Percentiles rank a stretch among this genome's conserved stretches.
Evolutionary conservation across 225 moss, liverwort and hornwort species (phyloP).

Genomic region (Bryoerythrophyllum caledonicum): DNA sequence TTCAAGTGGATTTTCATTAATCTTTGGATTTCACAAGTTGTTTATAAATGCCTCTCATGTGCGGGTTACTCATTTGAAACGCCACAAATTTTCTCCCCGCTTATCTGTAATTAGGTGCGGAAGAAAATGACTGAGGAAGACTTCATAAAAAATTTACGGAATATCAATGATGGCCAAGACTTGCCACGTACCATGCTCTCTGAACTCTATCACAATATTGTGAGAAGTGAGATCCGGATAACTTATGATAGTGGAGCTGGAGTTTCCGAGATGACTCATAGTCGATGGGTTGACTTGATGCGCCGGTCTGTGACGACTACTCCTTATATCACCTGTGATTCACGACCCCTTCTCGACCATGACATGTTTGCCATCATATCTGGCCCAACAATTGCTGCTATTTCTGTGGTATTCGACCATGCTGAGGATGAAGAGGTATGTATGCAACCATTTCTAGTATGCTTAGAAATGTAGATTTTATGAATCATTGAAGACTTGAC

Average conservation of each 20-base stretch:
- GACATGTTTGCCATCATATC: conserved; percentile 99
- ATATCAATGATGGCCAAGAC: conserved; percentile 86
- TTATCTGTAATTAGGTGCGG: conserved; percentile 54
- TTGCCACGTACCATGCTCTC: conserved; percentile 86
- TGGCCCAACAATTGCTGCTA: conserved; percentile 98
- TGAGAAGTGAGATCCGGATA: conserved; percentile 86
- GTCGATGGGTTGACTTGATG: conserved; percentile 99
- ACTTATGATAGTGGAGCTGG: conserved; percentile 93
- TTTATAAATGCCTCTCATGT: conserved; percentile 6
- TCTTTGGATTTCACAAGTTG: neutral
- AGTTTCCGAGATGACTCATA: conserved; percentile 94
- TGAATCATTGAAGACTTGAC: neutral
- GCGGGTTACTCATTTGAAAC: conserved; percentile 2
- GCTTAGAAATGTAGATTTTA: neutral
- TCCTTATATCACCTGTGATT: conserved; percentile 86
- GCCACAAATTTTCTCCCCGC: neutral
- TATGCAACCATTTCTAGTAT: conserved; percentile 14
- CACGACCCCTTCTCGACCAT: conserved; percentile 84
- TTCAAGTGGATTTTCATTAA: neutral
- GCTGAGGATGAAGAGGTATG: conserved; percentile 95
- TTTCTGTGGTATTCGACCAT: conserved; percentile 98
- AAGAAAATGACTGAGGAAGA: conserved; percentile 97
- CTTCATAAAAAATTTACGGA: conserved; percentile 90
- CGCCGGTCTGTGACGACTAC: conserved; percentile 78
- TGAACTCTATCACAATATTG: conserved; percentile 86